Percentiles rank a stretch among this genome's conserved stretches.
Conservation (phyloP, 2,329 filamentous ascomycete genomes). For the Trichoderma sp. region DNA sequence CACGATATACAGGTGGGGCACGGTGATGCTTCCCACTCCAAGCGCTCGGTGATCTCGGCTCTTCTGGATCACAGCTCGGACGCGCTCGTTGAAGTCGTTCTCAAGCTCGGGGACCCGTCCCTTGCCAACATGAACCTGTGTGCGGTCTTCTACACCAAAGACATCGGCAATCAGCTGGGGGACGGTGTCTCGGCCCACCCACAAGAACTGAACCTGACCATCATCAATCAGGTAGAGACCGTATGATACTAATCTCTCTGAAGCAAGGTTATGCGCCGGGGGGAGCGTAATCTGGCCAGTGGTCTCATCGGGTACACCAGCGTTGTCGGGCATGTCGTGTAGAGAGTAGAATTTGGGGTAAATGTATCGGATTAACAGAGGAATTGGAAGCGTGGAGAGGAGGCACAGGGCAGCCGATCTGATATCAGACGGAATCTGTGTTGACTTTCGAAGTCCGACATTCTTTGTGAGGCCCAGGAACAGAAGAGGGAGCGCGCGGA, state of each 20-base stretch:
- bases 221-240: slow-evolving; percentile 97
- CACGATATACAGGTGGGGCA: slow-evolving; percentile 90
- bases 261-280: slow-evolving; percentile 81
- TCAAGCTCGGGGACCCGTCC: slow-evolving; percentile 82
- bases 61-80: slow-evolving; percentile 89
- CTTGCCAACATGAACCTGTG: slow-evolving; percentile 88
- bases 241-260: slow-evolving; percentile 82
- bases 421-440: slow-evolving; percentile 91
- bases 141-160: slow-evolving; percentile 82
- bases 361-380: slow-evolving; percentile 90
- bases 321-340: slow-evolving; percentile 95
- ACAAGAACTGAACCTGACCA: slow-evolving; percentile 95
- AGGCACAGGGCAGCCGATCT: slow-evolving; percentile 89
- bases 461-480: slow-evolving; percentile 97
- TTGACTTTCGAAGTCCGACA: slow-evolving; percentile 87
- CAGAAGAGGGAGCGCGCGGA: slow-evolving; percentile 82
- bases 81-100: slow-evolving; percentile 93
- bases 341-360: slow-evolving; percentile 82
- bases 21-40: slow-evolving; percentile 88
- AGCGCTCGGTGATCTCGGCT: slow-evolving; percentile 83
- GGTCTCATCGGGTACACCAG: slow-evolving; percentile 79
- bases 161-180: slow-evolving; percentile 86
- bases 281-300: slow-evolving; percentile 90
- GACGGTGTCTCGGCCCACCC: slow-evolving; percentile 91
- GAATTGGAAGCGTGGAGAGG: slow-evolving; percentile 89